These are phyloP conservation scores for Hypoxylon sp. DNA, from an alignment of 2,329 filamentous ascomycete species.

Conservation along the genomic window DNA sequence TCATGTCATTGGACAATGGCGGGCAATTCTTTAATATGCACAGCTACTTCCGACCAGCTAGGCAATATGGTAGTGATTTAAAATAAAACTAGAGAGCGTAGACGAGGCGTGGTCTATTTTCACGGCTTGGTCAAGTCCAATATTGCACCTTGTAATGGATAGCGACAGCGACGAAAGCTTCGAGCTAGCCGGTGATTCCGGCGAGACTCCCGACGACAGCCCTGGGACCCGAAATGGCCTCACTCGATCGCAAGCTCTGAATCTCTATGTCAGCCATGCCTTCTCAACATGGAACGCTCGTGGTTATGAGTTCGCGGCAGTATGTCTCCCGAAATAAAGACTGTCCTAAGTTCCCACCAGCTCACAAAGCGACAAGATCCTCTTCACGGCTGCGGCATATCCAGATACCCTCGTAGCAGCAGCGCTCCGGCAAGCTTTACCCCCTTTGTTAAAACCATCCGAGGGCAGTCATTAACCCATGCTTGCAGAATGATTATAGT, in stretches of 20 bases:
- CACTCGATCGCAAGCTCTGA: slow-evolving; percentile 55
- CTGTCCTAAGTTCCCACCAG: background rate
- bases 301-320: slow-evolving; percentile 69
- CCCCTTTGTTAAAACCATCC: background rate
- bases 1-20: slow-evolving; percentile 32
- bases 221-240: slow-evolving; percentile 41
- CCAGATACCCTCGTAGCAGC: slow-evolving; percentile 59
- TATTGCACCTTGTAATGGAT: slow-evolving; percentile 21
- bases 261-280: slow-evolving; percentile 67
- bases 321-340: slow-evolving; percentile 54
- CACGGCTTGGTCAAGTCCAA: background rate
- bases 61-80: slow-evolving; percentile 3
- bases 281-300: slow-evolving; percentile 71
- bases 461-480: slow-evolving; percentile 17
- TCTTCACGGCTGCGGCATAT: slow-evolving; percentile 67
- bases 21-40: slow-evolving; percentile 5
- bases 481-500: slow-evolving; percentile 53
- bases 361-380: slow-evolving; percentile 52
- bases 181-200: slow-evolving; percentile 14
- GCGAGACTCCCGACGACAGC: background rate
- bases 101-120: background rate
- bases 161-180: slow-evolving; percentile 34
- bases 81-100: slow-evolving; percentile 11
- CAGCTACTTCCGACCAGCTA: background rate
- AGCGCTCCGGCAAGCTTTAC: slow-evolving; percentile 55